Conservation (phyloP, 202 grass and related monocot species). For the Zoysia matrella region DNA sequence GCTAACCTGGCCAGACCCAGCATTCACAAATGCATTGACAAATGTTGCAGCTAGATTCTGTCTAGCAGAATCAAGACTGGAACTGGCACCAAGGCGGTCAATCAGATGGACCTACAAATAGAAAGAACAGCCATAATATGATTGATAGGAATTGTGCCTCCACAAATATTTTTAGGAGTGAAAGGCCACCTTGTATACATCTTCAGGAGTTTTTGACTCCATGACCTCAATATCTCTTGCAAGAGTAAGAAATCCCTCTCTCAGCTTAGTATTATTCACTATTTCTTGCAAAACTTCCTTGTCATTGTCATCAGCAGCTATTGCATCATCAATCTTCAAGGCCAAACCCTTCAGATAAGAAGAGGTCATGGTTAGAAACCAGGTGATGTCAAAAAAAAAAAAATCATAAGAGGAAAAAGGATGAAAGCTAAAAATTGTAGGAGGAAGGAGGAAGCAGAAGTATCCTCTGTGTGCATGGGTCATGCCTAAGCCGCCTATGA, state of each 20-base stretch:
- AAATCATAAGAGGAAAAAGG: neutral
- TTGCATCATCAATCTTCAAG: slow-evolving; percentile 90
- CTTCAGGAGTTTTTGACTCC: neutral
- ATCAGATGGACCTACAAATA: slow-evolving; percentile 66
- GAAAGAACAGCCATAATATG: neutral
- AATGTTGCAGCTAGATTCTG: too few relatives aligned
- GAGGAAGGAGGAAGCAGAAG: neutral
- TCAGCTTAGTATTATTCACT: slow-evolving; percentile 67
- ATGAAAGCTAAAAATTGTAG: slow-evolving; percentile 8
- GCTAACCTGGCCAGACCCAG: slow-evolving; percentile 75
- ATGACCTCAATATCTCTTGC: too few relatives aligned
- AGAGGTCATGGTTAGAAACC: slow-evolving; percentile 20
- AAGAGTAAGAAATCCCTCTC: too few relatives aligned
- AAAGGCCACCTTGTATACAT: slow-evolving; percentile 88
- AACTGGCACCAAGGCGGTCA: slow-evolving; percentile 47
- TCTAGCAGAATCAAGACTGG: too few relatives aligned
- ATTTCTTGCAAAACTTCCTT: slow-evolving; percentile 88
- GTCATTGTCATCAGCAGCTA: slow-evolving; percentile 86
- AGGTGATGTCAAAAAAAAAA: neutral
- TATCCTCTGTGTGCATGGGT: neutral
- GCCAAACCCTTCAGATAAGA: slow-evolving; percentile 68
- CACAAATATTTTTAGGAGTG: slow-evolving; percentile 5
- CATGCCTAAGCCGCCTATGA: neutral
- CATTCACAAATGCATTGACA: too few relatives aligned
- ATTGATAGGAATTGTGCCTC: neutral